These are phyloP conservation scores for Starmerella bacillaris DNA, from an alignment of 805 yeast species.

Conservation along the genomic window DNA sequence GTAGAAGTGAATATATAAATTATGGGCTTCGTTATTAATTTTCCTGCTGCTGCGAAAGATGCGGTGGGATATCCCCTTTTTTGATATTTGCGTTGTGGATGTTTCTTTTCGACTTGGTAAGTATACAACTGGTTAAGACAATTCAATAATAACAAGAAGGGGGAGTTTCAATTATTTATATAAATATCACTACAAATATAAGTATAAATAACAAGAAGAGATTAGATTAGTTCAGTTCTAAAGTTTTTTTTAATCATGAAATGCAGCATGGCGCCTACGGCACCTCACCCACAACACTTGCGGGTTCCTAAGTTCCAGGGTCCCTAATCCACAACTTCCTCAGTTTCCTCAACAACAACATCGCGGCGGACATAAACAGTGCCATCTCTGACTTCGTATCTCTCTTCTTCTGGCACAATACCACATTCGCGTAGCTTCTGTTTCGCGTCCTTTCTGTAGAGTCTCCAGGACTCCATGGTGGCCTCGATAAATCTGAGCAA, in stretches of 20 bases:
- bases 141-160: too few relatives aligned
- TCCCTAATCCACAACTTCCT: conserved; percentile 22
- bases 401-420: conserved; percentile 13
- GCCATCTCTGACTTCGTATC: conserved; percentile 15
- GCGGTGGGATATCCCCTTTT: too few relatives aligned
- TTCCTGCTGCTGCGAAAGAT: too few relatives aligned
- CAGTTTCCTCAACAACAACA: conserved; percentile 34
- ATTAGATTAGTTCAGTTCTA: background rate
- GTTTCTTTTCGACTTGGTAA: too few relatives aligned
- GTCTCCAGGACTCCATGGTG: conserved; percentile 67
- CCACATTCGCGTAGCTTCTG: conserved; percentile 25
- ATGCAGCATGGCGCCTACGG: too few relatives aligned
- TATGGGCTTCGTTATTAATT: too few relatives aligned
- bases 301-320: too few relatives aligned
- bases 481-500: conserved; percentile 68
- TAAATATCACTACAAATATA: background rate
- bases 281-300: too few relatives aligned
- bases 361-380: conserved; percentile 29
- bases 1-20: too few relatives aligned
- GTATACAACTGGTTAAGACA: too few relatives aligned
- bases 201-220: background rate
- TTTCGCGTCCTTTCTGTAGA: conserved; percentile 46
- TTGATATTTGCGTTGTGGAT: too few relatives aligned
- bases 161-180: background rate
- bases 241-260: background rate